These are phyloP conservation scores for Sporisorium exsertum DNA, from an alignment of 1,284 basidiomycete species.

Conservation along the genomic window DNA sequence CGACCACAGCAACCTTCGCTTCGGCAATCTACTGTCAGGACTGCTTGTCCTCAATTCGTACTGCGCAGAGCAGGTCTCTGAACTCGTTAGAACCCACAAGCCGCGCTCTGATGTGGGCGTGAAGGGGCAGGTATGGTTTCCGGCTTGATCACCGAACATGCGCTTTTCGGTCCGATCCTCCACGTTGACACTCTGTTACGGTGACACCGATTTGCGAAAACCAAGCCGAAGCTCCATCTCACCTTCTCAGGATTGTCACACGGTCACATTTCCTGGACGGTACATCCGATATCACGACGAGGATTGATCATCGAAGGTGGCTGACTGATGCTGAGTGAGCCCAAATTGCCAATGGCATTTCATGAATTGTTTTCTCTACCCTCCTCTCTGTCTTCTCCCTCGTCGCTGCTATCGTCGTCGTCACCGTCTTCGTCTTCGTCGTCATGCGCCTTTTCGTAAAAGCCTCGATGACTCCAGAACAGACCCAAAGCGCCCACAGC, in stretches of 20 bases:
- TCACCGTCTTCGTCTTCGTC: conserved; percentile 26
- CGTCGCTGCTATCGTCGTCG: conserved; percentile 6
- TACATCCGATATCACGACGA: background rate
- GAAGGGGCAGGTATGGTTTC: background rate
- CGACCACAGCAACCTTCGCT: background rate
- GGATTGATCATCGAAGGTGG: too few relatives aligned
- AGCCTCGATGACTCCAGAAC: conserved; percentile 50
- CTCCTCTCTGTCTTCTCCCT: conserved; percentile 5
- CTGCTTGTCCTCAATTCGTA: background rate
- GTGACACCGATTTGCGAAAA: too few relatives aligned
- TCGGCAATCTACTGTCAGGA: background rate
- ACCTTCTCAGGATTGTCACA: background rate
- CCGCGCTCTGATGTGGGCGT: background rate
- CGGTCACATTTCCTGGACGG: background rate
- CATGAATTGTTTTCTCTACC: background rate
- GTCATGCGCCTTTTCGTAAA: conserved; percentile 48
- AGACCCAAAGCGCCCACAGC: conserved; percentile 38
- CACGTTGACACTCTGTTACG: too few relatives aligned
- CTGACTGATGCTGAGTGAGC: background rate
- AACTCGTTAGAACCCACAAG: background rate
- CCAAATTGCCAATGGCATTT: background rate
- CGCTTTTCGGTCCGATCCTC: conserved; percentile 5
- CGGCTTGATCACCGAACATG: conserved; percentile 5
- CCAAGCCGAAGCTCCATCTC: too few relatives aligned
- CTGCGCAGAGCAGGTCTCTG: background rate